Evolutionary conservation across 2,329 filamentous ascomycete genomes (phyloP), one percentile per base, ranked within the genome.

Genomic region (Fusarium heterosporum): DNA sequence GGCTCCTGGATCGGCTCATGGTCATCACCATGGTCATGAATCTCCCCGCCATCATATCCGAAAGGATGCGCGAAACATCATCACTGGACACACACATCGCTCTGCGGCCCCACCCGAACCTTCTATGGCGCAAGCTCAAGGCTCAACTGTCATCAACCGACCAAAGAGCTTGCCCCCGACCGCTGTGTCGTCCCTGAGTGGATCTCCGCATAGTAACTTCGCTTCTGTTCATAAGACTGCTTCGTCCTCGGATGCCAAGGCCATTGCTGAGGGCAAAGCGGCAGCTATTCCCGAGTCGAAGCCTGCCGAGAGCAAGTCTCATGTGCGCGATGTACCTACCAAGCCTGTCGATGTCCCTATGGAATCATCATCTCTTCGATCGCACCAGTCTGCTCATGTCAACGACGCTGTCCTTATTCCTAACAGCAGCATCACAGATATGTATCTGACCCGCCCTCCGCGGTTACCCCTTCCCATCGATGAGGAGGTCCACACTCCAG

Each of bases 401-500:
- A 49, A 78, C 64, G 82, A 85, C 43, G 71, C 78, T 29, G 78
- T 80, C 39, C 78, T 84, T 64, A 76, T 84, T 48, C 79, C 83
- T 55, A 84, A 84, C 65, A 85, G 79, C 77, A 89, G 87, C 72
- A 78, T 89, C 68, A 88, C 87, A 67, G 86, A 88, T 69, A 85
- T 89, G 81, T 90, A 89, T 73, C 79, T 87, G 73, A 82, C 85
- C 59, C 86, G 91, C n/a, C 95, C 95, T 43, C 95, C 95, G 49
- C 90, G 95, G 62, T 83, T 98, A 73, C 95, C 95, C 59, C 87
- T 98, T 60, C 94, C 95, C 54, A 97, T 98, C 72, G 93, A 96
- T 73, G 93, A 97, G 82, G 93, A 97, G 76, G 86, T 92, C 14
- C 90, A 96, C 72, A 93, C 91, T 1, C 95, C 95, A 2, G 94